These are phyloP conservation scores for Tulasnella sp. DNA, from an alignment of 768 basidiomycete species.

Conservation along the genomic window DNA sequence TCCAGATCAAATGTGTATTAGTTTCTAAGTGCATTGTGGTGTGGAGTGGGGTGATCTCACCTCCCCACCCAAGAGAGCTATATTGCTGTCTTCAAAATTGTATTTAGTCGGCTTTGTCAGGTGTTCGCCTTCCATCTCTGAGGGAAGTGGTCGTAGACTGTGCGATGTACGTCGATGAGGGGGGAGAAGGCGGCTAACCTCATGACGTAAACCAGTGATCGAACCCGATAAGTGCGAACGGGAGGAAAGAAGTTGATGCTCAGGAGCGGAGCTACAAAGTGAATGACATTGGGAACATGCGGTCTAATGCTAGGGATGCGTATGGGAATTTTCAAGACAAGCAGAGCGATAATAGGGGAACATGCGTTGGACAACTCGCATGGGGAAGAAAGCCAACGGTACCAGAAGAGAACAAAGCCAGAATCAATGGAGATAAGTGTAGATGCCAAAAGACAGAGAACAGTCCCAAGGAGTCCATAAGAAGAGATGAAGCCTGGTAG, in stretches of 20 bases:
- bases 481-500: not conserved
- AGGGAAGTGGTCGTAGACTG: not conserved
- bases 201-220: not conserved
- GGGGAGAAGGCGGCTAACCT: not conserved
- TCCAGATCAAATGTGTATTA: not conserved
- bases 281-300: constrained; percentile 2
- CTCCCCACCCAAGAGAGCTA: constrained; percentile 55
- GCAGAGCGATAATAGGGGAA: not conserved
- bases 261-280: constrained; percentile 1
- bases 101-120: constrained; percentile 45
- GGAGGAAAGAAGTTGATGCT: not conserved
- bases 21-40: not conserved
- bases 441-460: not conserved
- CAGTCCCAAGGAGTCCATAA: not conserved
- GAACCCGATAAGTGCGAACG: constrained; percentile 3
- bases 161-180: not conserved
- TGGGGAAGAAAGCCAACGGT: not conserved
- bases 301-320: constrained; percentile 1
- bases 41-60: constrained; percentile 32
- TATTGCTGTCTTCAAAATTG: constrained; percentile 56
- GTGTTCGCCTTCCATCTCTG: constrained; percentile 27
- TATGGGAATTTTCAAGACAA: constrained; percentile 2
- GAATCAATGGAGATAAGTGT: constrained; percentile 4
- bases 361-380: not conserved
- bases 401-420: constrained; percentile 1